Percentiles rank a stretch among this genome's conserved stretches.
Evolutionary conservation across 1,284 basidiomycete species (phyloP).

Genomic region (Porogramme epimiltina): DNA sequence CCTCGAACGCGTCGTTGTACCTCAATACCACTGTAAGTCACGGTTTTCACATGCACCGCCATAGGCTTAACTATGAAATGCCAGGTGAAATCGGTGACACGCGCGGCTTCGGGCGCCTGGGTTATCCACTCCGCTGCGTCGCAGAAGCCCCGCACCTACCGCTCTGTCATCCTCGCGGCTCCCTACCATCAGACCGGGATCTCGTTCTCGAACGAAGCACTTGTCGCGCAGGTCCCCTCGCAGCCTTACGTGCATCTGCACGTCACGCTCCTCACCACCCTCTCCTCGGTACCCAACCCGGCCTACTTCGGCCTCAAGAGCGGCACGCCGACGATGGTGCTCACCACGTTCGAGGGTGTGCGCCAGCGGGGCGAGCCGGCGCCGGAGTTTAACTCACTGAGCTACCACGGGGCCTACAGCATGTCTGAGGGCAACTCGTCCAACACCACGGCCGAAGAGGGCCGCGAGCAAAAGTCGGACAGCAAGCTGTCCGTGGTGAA

Average conservation of each 20-base stretch:
- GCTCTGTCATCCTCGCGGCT: slow-evolving; percentile 75
- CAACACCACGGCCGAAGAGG: slow-evolving; percentile 17
- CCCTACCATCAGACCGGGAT: slow-evolving; percentile 72
- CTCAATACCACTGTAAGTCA: slow-evolving; percentile 66
- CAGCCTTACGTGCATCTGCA: slow-evolving; percentile 85
- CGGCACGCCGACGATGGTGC: slow-evolving; percentile 66
- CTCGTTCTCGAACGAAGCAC: slow-evolving; percentile 46
- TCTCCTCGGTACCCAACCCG: slow-evolving; percentile 59
- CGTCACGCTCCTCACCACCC: slow-evolving; percentile 88
- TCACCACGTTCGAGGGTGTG: slow-evolving; percentile 71
- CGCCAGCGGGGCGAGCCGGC: slow-evolving; percentile 47
- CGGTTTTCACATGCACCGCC: neutral
- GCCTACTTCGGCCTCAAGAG: slow-evolving; percentile 70
- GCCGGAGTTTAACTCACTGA: slow-evolving; percentile 87
- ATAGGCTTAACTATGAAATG: neutral
- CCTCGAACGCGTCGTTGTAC: slow-evolving; percentile 68
- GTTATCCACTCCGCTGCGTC: slow-evolving; percentile 27
- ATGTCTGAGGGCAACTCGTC: slow-evolving; percentile 30
- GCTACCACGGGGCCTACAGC: slow-evolving; percentile 73
- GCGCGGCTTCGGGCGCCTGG: slow-evolving; percentile 46
- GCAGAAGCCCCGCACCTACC: slow-evolving; percentile 42
- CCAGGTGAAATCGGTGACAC: slow-evolving; percentile 55
- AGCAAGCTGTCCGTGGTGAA: slow-evolving; percentile 56
- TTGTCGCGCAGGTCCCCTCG: slow-evolving; percentile 50
- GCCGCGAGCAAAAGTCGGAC: slow-evolving; percentile 38